These are phyloP conservation scores for Bruguiera gymnorhiza DNA, from an alignment of 345 rosid genomes.

Conservation along the genomic window DNA sequence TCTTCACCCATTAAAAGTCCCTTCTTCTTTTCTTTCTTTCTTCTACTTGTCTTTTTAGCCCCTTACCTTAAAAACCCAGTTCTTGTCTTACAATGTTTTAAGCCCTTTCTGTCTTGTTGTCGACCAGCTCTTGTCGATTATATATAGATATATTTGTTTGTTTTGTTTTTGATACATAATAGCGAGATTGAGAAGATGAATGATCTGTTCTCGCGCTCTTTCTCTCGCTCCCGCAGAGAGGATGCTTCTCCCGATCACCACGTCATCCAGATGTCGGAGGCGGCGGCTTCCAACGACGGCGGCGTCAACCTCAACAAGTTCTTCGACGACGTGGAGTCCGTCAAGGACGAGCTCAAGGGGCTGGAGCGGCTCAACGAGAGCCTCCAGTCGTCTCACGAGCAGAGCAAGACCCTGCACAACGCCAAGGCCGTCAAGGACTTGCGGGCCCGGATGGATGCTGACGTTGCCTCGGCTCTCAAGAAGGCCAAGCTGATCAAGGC, in stretches of 20 bases:
- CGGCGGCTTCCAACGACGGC: constrained; percentile 20
- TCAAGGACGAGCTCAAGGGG: constrained; percentile 71
- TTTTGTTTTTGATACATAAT: neutral
- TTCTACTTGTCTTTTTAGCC: neutral
- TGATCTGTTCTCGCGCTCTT: constrained; percentile 74
- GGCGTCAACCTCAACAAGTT: constrained; percentile 79
- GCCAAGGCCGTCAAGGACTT: constrained; percentile 78
- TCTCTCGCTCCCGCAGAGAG: constrained; percentile 40
- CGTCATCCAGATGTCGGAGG: constrained; percentile 39
- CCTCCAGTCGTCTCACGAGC: constrained; percentile 77
- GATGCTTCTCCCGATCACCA: constrained; percentile 37
- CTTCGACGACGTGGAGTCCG: constrained; percentile 77
- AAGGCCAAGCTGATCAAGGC: constrained; percentile 80
- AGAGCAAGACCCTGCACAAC: constrained; percentile 81
- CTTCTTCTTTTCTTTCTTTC: too few species aligned
- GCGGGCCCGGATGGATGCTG: constrained; percentile 79
- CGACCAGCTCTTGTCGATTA: too few species aligned
- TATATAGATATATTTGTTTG: too few species aligned
- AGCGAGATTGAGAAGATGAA: constrained; percentile 41
- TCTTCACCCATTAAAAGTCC: neutral
- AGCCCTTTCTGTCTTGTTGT: too few species aligned
- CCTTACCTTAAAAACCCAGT: neutral
- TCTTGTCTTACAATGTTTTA: too few species aligned
- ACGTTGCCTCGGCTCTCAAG: constrained; percentile 69
- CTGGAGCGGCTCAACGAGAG: constrained; percentile 55